These are phyloP conservation scores for Monosporascus sp. DNA, from an alignment of 2,329 filamentous ascomycete species.

Conservation along the genomic window DNA sequence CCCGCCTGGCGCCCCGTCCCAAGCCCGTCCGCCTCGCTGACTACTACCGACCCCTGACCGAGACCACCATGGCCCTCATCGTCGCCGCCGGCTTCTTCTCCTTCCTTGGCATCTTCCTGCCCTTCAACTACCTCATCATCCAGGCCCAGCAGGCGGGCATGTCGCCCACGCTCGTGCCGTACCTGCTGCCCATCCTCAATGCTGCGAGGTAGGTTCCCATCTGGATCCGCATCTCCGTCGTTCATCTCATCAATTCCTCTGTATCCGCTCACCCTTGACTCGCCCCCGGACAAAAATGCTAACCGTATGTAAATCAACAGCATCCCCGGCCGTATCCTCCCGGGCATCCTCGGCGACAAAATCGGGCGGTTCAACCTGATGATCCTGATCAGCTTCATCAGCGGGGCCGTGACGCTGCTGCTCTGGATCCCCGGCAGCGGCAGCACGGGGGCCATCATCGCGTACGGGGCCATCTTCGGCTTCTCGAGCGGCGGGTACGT, in stretches of 20 bases:
- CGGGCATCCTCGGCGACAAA: slow-evolving; percentile 40
- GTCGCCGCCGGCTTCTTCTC: slow-evolving; percentile 47
- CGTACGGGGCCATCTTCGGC: slow-evolving; percentile 59
- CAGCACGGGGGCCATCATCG: slow-evolving; percentile 49
- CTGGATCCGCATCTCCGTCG: not conserved
- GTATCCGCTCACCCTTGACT: not conserved
- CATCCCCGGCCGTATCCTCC: slow-evolving; percentile 47
- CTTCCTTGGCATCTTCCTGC: slow-evolving; percentile 50
- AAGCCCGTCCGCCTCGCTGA: slow-evolving; percentile 40
- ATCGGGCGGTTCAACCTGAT: slow-evolving; percentile 35
- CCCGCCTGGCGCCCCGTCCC: slow-evolving; percentile 28
- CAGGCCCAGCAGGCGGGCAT: slow-evolving; percentile 42
- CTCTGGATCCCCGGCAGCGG: slow-evolving; percentile 36
- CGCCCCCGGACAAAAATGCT: not conserved
- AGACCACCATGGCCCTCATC: slow-evolving; percentile 39
- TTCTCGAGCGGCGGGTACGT: slow-evolving; percentile 62
- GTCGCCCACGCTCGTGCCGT: slow-evolving; percentile 35
- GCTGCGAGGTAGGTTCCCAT: slow-evolving; percentile 36
- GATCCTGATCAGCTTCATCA: slow-evolving; percentile 41
- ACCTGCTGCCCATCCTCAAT: slow-evolving; percentile 53
- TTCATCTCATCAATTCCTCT: not conserved
- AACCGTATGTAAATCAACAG: slow-evolving; percentile 19
- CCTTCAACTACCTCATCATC: slow-evolving; percentile 48
- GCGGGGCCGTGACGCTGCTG: slow-evolving; percentile 32
- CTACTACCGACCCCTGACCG: slow-evolving; percentile 41